Conservation (phyloP, 345 rosid species). For the Lepidium didymum region DNA sequence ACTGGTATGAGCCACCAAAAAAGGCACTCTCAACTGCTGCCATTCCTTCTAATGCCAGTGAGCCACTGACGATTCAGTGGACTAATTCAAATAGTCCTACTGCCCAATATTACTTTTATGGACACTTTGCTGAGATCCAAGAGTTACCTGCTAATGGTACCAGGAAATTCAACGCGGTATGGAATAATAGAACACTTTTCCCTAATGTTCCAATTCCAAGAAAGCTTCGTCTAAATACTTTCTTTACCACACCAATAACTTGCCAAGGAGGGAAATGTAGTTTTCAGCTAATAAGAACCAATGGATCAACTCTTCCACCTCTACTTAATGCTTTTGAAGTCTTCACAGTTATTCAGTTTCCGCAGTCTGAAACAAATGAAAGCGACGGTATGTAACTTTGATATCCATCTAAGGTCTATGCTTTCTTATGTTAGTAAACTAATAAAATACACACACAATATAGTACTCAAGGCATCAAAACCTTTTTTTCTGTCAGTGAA, state of each 20-base stretch:
- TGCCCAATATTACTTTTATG: conserved; percentile 17
- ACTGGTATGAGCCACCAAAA: conserved; percentile 5
- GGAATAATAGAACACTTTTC: conserved; percentile 2
- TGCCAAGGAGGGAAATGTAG: background rate
- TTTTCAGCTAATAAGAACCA: background rate
- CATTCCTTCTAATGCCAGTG: conserved; percentile 7
- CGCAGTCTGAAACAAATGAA: conserved; percentile 9
- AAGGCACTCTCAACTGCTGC: conserved; percentile 20
- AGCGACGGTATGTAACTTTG: conserved; percentile 16
- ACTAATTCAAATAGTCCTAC: background rate
- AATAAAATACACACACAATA: background rate
- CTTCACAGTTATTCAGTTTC: conserved; percentile 11
- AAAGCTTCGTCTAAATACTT: no score
- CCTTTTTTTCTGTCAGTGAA: conserved; percentile 18
- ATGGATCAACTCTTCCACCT: conserved; percentile 29
- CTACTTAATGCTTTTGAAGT: conserved; percentile 29
- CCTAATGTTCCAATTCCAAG: no score
- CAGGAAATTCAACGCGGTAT: conserved; percentile 16
- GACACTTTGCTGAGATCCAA: conserved; percentile 38
- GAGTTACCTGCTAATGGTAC: conserved; percentile 17
- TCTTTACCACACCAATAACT: background rate
- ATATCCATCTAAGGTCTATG: background rate
- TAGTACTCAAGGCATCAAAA: background rate
- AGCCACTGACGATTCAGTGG: background rate
- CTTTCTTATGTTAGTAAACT: background rate